Percentiles rank a stretch among this genome's conserved stretches.
phyloP scores from a whole-genome alignment of 768 basidiomycete genomes.

The Rhodotorula babjevae region DNA sequence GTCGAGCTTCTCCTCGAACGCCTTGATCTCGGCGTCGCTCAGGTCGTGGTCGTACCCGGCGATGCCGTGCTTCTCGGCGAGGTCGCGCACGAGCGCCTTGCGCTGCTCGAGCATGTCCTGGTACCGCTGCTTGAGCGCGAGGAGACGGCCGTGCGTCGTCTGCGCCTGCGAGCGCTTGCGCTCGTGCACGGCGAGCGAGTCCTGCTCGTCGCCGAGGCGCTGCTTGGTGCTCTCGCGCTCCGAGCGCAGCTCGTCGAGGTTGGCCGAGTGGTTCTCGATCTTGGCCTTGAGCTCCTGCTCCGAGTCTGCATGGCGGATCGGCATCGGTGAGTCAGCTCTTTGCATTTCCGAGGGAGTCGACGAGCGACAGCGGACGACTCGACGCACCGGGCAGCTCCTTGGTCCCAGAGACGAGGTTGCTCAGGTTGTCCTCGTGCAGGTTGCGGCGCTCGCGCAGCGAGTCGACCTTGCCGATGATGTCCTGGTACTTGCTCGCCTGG shows the following conservation, averaged over 20 bases:
- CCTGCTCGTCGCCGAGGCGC: slow-evolving; percentile 72
- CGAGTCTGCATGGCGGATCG: neutral
- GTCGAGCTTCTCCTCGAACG: slow-evolving; percentile 60
- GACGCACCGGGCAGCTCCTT: slow-evolving; percentile 62
- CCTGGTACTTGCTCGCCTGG: slow-evolving; percentile 74
- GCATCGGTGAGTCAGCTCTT: neutral
- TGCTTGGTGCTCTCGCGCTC: slow-evolving; percentile 88
- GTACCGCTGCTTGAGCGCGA: slow-evolving; percentile 76
- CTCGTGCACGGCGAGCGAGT: slow-evolving; percentile 32
- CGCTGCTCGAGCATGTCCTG: slow-evolving; percentile 64
- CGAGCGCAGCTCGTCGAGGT: slow-evolving; percentile 72
- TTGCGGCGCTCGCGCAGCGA: slow-evolving; percentile 60
- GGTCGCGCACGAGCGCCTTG: slow-evolving; percentile 66
- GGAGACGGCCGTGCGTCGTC: slow-evolving; percentile 56
- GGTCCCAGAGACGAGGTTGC: slow-evolving; percentile 6
- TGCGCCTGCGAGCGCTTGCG: slow-evolving; percentile 32
- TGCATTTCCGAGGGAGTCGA: no score
- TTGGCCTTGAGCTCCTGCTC: slow-evolving; percentile 86
- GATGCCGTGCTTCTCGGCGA: slow-evolving; percentile 64
- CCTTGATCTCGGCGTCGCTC: slow-evolving; percentile 65
- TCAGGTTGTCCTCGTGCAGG: slow-evolving; percentile 61
- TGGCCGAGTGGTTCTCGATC: slow-evolving; percentile 93
- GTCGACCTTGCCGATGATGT: slow-evolving; percentile 69
- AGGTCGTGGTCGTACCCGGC: slow-evolving; percentile 68
- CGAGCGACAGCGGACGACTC: neutral